Evolutionary conservation across 2,329 filamentous ascomycete species (phyloP), one percentile per base, ranked within the genome.

Genomic region (Daldinia sp.): DNA sequence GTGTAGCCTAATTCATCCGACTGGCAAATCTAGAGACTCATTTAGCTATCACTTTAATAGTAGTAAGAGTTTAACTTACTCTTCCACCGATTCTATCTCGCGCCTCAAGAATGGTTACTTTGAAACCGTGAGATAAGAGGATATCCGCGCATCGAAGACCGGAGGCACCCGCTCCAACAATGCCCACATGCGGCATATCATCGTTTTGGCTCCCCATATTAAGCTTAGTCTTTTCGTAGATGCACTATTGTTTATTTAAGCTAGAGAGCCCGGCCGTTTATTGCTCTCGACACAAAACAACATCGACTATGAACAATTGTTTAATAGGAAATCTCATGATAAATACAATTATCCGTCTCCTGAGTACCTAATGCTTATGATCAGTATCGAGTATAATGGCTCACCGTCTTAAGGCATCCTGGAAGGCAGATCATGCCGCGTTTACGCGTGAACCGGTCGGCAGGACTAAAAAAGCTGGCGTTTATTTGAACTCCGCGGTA

Each of bases 91-190:
- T 78, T 50, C 87, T 79, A 74, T 86, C 77, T 58, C 87, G 79
- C 0, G 83, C 87, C 75, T 89, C 87, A 13, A 89, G 78, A n/a
- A 89, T 85, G 0, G 85, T 87, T 12, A 89, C 86, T 53, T 83
- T 79, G 66, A 83, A 83, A 2, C 86, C 86, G 70, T 84, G 80
- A 58, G 84, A 80, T 2, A 88, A 74, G 9, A 89, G 76, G 0
- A 89, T 76, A 66, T 88, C 86, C 28, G 87, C 87, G 72, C 85
- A 87, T 67, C 86, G 80, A 57, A 89, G 78, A 1, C 87, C 87
- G 13, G 86, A 83, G 33, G 89, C 80, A 5, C 88, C 87, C 26
- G 86, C 87, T 13, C 87, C 87, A 2, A 89, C 80, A 42, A 89
- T 80, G 50, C 85, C 81, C 23, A 88, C 79, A 56, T 70, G 69